Percentiles rank a stretch among this genome's conserved stretches.
Evolutionary conservation across 306 rosid genomes (phyloP).

Genomic region (Phaseolus lunatus): DNA sequence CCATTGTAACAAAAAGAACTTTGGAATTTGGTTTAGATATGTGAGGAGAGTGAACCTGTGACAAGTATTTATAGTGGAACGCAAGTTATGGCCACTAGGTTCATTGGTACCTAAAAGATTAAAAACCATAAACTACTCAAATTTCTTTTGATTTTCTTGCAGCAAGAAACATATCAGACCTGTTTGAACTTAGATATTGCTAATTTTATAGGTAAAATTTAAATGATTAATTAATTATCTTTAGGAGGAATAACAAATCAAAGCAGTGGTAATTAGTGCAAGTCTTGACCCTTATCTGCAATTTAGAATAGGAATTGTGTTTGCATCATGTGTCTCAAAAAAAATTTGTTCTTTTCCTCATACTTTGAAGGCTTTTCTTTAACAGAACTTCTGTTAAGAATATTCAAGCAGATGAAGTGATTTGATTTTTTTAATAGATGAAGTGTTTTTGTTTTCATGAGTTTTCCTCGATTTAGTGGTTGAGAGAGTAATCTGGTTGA

Average conservation of each 20-base stretch:
- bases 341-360: not conserved
- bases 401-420: not conserved
- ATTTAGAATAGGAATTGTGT: not conserved
- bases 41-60: slow-evolving; percentile 25
- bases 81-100: slow-evolving; percentile 5
- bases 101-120: slow-evolving; percentile 30
- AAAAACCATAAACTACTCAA: not conserved
- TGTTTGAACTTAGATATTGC: not conserved
- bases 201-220: slow-evolving; percentile 1
- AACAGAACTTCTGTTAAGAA: not conserved
- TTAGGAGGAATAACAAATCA: not conserved
- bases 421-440: no score
- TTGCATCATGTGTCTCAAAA: no score
- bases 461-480: no score
- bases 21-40: slow-evolving; percentile 34
- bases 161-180: not conserved
- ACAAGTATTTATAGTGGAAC: slow-evolving; percentile 49
- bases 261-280: not conserved
- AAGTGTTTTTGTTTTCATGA: no score
- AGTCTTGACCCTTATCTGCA: no score
- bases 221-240: not conserved
- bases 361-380: not conserved
- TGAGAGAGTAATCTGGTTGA: no score
- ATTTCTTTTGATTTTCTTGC: not conserved
- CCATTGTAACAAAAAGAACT: slow-evolving; percentile 37